Conservation (phyloP, 768 basidiomycete genomes). For the Nevesoporus exiguus region DNA sequence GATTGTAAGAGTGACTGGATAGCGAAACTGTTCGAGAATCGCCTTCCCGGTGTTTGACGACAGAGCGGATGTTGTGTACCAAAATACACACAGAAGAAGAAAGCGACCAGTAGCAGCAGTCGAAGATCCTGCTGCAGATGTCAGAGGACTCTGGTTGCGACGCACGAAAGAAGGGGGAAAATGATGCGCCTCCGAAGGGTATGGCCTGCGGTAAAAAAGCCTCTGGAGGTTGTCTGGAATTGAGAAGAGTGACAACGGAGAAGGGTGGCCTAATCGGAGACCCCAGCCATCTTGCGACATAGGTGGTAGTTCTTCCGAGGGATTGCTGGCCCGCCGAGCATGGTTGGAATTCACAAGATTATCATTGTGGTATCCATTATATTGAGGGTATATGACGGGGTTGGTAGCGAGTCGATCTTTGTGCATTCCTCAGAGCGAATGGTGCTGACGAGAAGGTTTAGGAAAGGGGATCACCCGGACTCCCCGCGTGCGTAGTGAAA, state of each 20-base stretch:
- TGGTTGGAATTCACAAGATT: slow-evolving; percentile 11
- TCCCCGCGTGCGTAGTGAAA: neutral
- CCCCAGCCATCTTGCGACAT: slow-evolving; percentile 8
- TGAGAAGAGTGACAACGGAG: slow-evolving; percentile 8
- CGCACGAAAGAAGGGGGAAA: slow-evolving; percentile 27
- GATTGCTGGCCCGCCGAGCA: slow-evolving; percentile 25
- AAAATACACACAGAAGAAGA: slow-evolving; percentile 77
- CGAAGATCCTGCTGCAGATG: slow-evolving; percentile 13
- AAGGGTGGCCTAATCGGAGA: slow-evolving; percentile 1
- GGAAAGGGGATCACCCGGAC: neutral
- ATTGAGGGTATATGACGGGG: slow-evolving; percentile 15
- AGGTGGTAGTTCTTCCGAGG: slow-evolving; percentile 9
- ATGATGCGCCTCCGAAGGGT: slow-evolving; percentile 8
- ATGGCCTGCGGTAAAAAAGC: slow-evolving; percentile 16
- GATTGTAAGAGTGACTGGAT: slow-evolving; percentile 95
- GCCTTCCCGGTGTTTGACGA: slow-evolving; percentile 97
- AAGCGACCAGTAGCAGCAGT: slow-evolving; percentile 47
- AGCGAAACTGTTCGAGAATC: slow-evolving; percentile 88
- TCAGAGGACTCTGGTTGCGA: slow-evolving; percentile 19
- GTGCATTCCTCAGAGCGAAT: slow-evolving; percentile 21
- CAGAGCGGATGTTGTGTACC: slow-evolving; percentile 92
- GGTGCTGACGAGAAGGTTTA: neutral
- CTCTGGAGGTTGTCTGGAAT: slow-evolving; percentile 17
- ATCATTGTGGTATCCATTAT: slow-evolving; percentile 18
- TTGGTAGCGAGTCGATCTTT: slow-evolving; percentile 9